Percentiles rank a stretch among this genome's conserved stretches.
Evolutionary conservation across 305 asterid genomes (phyloP).

Genomic region (Fraxinus platypoda): DNA sequence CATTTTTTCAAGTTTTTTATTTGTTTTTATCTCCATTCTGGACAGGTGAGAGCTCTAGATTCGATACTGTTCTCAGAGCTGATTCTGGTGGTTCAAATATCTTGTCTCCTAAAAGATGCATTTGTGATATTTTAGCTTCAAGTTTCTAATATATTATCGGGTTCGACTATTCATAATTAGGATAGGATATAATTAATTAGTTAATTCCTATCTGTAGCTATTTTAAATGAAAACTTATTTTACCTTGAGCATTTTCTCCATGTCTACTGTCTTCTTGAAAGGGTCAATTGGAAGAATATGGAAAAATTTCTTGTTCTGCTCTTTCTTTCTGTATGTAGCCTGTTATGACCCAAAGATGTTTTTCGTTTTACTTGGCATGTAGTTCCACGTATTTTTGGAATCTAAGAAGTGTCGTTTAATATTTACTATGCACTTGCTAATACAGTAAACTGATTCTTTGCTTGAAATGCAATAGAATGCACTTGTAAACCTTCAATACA

Average conservation of each 20-base stretch:
- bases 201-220: background rate
- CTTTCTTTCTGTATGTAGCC: background rate
- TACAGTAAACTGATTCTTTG: background rate
- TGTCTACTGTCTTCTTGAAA: background rate
- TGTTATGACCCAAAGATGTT: background rate
- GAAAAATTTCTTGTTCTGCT: background rate
- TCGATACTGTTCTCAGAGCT: background rate
- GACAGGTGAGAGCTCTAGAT: background rate
- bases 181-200: background rate
- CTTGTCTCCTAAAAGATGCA: background rate
- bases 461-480: background rate
- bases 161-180: background rate
- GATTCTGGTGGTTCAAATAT: background rate
- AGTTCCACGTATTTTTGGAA: background rate
- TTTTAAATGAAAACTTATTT: background rate
- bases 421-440: background rate
- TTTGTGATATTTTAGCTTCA: background rate
- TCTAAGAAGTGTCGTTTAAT: background rate
- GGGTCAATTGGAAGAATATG: background rate
- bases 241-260: background rate
- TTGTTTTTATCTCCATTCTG: background rate
- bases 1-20: background rate
- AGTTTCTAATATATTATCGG: background rate
- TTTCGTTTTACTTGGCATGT: background rate
- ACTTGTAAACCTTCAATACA: background rate